phyloP scores from a whole-genome alignment of 2,329 filamentous ascomycete genomes.

The Ramichloridium luteum region DNA sequence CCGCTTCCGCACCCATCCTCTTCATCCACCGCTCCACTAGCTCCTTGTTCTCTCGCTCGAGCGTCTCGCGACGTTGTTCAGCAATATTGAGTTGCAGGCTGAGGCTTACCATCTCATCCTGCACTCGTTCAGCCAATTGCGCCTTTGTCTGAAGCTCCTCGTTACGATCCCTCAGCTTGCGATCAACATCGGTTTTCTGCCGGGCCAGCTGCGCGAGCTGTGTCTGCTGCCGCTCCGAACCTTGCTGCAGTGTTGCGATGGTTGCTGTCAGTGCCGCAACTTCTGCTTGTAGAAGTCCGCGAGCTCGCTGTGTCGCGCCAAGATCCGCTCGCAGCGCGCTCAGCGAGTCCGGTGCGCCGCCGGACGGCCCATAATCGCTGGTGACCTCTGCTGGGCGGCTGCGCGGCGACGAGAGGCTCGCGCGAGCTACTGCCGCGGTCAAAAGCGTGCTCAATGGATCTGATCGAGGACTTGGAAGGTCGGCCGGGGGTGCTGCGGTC shows the following conservation, averaged over 20 bases:
- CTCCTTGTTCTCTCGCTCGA: slow-evolving; percentile 75
- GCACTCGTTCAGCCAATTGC: slow-evolving; percentile 72
- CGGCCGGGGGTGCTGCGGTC: slow-evolving; percentile 12
- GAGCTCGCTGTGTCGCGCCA: slow-evolving; percentile 62
- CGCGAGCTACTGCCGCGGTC: no score
- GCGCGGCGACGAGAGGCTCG: no score
- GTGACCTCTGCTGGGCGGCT: no score
- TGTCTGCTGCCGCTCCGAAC: slow-evolving; percentile 47
- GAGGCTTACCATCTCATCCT: slow-evolving; percentile 82
- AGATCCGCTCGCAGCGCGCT: slow-evolving; percentile 47
- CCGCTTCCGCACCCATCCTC: slow-evolving; percentile 72
- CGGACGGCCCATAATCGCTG: slow-evolving; percentile 1
- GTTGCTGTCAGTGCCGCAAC: slow-evolving; percentile 52
- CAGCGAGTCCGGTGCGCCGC: not conserved
- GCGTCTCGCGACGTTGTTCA: slow-evolving; percentile 59
- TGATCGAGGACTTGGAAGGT: no score
- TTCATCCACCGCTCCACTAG: slow-evolving; percentile 87
- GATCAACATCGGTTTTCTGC: slow-evolving; percentile 49
- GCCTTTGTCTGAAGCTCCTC: slow-evolving; percentile 77
- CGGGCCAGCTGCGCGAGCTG: slow-evolving; percentile 50
- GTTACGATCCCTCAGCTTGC: slow-evolving; percentile 64
- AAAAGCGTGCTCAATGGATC: no score
- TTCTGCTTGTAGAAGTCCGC: slow-evolving; percentile 52
- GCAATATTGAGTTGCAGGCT: slow-evolving; percentile 80
- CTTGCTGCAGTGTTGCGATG: slow-evolving; percentile 49